Evolutionary conservation across 345 rosid species (phyloP), one percentile per base, ranked within the genome.

Genomic region (Luvunga scandens): DNA sequence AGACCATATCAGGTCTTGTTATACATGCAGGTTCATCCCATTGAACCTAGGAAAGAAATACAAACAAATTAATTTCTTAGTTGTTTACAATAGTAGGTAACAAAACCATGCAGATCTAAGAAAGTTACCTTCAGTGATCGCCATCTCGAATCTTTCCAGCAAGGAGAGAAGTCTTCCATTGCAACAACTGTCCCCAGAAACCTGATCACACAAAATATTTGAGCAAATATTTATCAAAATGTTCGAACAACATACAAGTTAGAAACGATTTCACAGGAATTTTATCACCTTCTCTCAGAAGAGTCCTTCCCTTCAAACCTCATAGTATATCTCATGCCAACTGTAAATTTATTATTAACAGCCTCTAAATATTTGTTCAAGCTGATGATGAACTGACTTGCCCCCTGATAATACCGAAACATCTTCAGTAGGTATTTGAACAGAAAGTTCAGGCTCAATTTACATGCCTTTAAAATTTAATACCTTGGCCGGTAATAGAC

Each of bases 1-100:
- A 95, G 87, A 95, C 96, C 86, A 88, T 85, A 31, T 89, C 89
- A 9, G 95, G 99, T 84, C 98, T 90, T 78, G 80, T 80, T 73
- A 93, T 85, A 13, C 88, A 85, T 68, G 99, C 92, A 75, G 93
- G 89, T 81, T 94, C 99, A 85, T 96, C 98, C 99, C 98, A 96
- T 67, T 92, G 97, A 77, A 93, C 90, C 99, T 95, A 38, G 39
- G 74, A 25, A 70, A 42, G 27, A 66, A 14, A 59, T 9, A 57
- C 65, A 63, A n/a, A 64, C 22, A 55, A 30, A 66, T 22, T 4
- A 57, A 69, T 33, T 33, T 56, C 25, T 53, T 12, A 61, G 12
- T 62, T 60, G 64, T 22, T 34, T 56, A 36, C 30, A 55, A 77
- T 16, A n/a, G 66, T 74, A 68, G 18, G 33, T 6, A 14, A 21